These are phyloP conservation scores for Cyclotella cryptica DNA, from an alignment of 108 stramenopile species.

Conservation along the genomic window DNA sequence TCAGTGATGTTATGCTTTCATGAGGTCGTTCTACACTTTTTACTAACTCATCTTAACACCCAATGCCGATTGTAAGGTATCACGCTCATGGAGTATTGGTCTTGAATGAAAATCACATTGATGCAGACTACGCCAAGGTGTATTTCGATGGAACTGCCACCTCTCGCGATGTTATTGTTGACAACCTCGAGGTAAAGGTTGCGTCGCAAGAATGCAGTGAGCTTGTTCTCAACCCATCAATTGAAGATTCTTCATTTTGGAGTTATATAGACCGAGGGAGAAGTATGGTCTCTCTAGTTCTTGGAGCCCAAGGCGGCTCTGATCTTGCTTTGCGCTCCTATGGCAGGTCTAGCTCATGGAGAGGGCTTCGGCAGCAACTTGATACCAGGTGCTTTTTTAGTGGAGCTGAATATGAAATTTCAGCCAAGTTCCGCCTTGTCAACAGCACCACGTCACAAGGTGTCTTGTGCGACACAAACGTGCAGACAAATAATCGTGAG, in stretches of 20 bases:
- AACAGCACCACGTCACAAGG: conserved; percentile 40
- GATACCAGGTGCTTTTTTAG: conserved; percentile 45
- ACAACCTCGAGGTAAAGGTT: conserved; percentile 35
- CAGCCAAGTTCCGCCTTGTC: conserved; percentile 46
- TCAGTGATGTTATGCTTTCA: no score
- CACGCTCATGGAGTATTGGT: conserved; percentile 37
- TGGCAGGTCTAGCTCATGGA: conserved; percentile 20
- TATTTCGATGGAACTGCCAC: conserved; percentile 43
- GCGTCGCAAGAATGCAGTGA: conserved; percentile 30
- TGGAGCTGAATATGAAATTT: conserved; percentile 41
- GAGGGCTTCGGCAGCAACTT: conserved; percentile 40
- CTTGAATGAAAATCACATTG: conserved; percentile 12
- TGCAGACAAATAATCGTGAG: conserved; percentile 14
- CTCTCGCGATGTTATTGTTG: conserved; percentile 38
- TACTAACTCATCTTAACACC: no score
- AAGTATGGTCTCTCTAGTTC: conserved; percentile 23
- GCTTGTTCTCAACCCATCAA: conserved; percentile 43
- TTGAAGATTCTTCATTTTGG: conserved; percentile 37
- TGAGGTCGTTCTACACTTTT: no score
- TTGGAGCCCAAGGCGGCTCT: conserved; percentile 20
- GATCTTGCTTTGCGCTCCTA: conserved; percentile 48
- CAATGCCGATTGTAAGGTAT: conserved; percentile 43
- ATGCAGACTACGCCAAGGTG: conserved; percentile 28
- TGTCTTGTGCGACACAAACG: conserved; percentile 36
- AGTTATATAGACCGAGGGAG: conserved; percentile 28